These are phyloP conservation scores for Fragaria iinumae DNA, from an alignment of 306 rosid species.

Conservation along the genomic window DNA sequence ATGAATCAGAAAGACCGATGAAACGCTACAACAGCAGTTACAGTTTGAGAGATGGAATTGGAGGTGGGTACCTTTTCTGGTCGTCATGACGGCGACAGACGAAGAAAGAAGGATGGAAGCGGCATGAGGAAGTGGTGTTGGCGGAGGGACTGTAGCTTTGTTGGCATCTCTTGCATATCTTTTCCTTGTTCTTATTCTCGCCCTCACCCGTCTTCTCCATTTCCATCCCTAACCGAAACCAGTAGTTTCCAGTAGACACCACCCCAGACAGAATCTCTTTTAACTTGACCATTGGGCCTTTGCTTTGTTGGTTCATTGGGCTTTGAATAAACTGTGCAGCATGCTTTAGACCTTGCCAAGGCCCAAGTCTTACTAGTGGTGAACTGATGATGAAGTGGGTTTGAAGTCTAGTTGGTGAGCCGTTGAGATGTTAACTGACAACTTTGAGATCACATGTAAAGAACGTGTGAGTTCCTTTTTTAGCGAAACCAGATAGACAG, in stretches of 20 bases:
- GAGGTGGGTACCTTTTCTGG: conserved; percentile 57
- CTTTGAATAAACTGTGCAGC: too few relatives aligned
- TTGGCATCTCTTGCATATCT: conserved; percentile 67
- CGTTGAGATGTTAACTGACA: too few relatives aligned
- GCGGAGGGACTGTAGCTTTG: conserved; percentile 37
- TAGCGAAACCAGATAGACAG: too few relatives aligned
- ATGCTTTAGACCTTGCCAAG: too few relatives aligned
- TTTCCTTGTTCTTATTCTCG: conserved; percentile 15
- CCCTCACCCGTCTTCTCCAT: conserved; percentile 11
- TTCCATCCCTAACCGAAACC: neutral
- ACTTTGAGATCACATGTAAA: too few relatives aligned
- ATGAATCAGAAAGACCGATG: neutral
- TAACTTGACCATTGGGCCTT: neutral
- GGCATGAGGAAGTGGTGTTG: conserved; percentile 63
- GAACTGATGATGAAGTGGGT: too few relatives aligned
- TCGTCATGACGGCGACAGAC: conserved; percentile 98
- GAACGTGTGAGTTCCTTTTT: too few relatives aligned
- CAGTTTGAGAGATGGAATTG: neutral
- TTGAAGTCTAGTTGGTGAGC: too few relatives aligned
- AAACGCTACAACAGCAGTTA: neutral
- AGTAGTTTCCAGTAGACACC: too few relatives aligned
- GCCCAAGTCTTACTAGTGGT: too few relatives aligned
- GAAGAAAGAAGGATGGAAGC: conserved; percentile 83
- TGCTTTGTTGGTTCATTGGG: neutral
- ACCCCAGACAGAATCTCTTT: neutral